A percentile compares a stretch with the other conserved stretches of the same genome.
Conservation (phyloP, 805 yeast species). For the Teunomyces aglyptinius region DNA sequence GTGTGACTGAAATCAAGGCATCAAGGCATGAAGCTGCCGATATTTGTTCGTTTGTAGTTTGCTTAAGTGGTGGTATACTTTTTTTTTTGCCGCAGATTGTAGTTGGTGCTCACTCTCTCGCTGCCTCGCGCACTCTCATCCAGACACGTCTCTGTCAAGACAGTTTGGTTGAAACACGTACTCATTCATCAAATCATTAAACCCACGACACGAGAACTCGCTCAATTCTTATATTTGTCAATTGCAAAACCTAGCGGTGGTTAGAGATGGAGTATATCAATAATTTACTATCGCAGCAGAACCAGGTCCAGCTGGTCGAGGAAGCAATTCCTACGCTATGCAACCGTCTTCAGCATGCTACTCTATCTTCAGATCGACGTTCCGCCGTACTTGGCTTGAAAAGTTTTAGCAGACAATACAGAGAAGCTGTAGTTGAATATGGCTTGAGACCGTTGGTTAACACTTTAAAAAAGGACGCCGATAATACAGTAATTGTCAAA, state of each 20-base stretch:
- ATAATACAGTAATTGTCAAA: conserved; percentile 70
- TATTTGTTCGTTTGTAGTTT: neutral
- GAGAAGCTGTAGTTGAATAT: conserved; percentile 87
- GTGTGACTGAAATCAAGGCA: neutral
- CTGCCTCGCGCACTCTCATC: neutral
- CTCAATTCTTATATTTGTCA: neutral
- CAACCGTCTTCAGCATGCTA: conserved; percentile 82
- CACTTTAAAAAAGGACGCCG: conserved; percentile 61
- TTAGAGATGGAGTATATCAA: conserved; percentile 36
- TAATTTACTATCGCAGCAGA: conserved; percentile 33
- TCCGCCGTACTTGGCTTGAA: conserved; percentile 90
- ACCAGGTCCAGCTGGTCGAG: conserved; percentile 52
- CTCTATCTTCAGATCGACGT: conserved; percentile 76
- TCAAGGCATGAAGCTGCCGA: neutral
- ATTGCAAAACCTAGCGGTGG: neutral
- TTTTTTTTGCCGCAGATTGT: neutral
- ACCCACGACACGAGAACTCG: conserved; percentile 1
- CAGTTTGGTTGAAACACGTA: neutral
- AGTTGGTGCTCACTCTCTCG: neutral
- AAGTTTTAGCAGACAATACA: conserved; percentile 80
- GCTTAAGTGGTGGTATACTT: neutral
- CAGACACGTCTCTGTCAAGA: conserved; percentile 1
- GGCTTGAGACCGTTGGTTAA: conserved; percentile 74
- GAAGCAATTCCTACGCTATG: conserved; percentile 87
- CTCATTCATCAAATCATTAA: neutral